Conservation (phyloP, 495 filamentous ascomycete genomes). For the Podospora sp. region DNA sequence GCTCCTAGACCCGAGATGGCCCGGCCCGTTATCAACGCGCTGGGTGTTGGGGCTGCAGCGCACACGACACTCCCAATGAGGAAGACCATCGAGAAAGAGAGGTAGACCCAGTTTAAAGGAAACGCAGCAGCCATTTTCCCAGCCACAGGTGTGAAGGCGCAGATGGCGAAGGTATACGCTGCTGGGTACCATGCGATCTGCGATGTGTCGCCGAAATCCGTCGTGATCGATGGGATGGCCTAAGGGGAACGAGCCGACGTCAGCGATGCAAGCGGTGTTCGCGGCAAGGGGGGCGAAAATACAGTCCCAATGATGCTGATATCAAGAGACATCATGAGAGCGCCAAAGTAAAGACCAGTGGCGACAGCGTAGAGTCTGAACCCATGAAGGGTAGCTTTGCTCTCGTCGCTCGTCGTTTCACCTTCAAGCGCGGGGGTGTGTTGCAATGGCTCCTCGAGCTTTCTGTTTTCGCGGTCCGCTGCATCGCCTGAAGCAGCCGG, state of each 20-base stretch:
- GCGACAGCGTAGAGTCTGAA: constrained; percentile 21
- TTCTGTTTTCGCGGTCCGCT: too few relatives aligned
- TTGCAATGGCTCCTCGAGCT: too few relatives aligned
- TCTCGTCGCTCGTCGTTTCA: background rate
- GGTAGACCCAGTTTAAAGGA: constrained; percentile 37
- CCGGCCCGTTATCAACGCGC: constrained; percentile 54
- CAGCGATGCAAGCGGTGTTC: background rate
- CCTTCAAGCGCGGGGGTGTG: background rate
- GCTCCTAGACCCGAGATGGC: constrained; percentile 52
- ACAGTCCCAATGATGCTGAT: constrained; percentile 28
- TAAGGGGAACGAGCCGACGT: background rate
- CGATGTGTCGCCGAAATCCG: constrained; percentile 40
- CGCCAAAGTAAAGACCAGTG: constrained; percentile 24
- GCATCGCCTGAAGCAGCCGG: too few relatives aligned
- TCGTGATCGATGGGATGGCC: constrained; percentile 45
- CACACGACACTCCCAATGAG: constrained; percentile 53
- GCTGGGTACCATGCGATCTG: constrained; percentile 54
- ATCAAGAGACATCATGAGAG: constrained; percentile 29
- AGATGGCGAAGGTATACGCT: constrained; percentile 51
- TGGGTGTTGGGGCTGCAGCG: constrained; percentile 48
- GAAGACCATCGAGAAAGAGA: constrained; percentile 40
- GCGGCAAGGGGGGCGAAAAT: background rate
- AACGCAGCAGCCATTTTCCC: constrained; percentile 52
- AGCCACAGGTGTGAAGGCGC: constrained; percentile 48
- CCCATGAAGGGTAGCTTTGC: constrained; percentile 3